A percentile compares a stretch with the other conserved stretches of the same genome.
Conservation (phyloP, 2,329 filamentous ascomycete species). For the Neonectria faginata region DNA sequence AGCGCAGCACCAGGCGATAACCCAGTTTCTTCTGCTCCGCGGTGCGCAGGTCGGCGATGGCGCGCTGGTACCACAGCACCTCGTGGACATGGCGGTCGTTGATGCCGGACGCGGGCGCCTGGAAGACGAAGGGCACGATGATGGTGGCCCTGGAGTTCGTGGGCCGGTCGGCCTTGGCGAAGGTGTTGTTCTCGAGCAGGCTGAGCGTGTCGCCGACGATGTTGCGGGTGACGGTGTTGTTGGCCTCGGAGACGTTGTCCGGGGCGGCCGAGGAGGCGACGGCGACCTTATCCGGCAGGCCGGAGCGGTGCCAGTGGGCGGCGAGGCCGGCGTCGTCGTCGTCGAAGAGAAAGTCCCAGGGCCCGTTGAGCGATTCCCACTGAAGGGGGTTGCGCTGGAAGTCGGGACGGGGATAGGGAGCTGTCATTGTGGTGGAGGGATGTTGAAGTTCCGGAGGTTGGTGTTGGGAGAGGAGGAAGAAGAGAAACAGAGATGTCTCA, state of each 20-base stretch:
- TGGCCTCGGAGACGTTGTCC: slow-evolving; percentile 52
- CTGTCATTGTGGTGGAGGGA: slow-evolving; percentile 34
- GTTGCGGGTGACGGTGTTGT: slow-evolving; percentile 53
- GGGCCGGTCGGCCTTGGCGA: slow-evolving; percentile 43
- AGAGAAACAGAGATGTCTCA: not conserved
- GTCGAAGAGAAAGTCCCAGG: slow-evolving; percentile 75
- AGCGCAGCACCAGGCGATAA: slow-evolving; percentile 62
- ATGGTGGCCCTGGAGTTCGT: slow-evolving; percentile 64
- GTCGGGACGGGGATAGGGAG: slow-evolving; percentile 71
- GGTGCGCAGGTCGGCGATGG: slow-evolving; percentile 62
- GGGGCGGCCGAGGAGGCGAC: slow-evolving; percentile 40
- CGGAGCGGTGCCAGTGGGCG: slow-evolving; percentile 64
- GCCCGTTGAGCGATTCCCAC: slow-evolving; percentile 72
- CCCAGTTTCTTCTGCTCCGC: slow-evolving; percentile 54
- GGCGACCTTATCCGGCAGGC: slow-evolving; percentile 59
- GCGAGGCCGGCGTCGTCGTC: slow-evolving; percentile 69
- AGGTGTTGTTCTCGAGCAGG: slow-evolving; percentile 60
- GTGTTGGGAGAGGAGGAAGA: not conserved
- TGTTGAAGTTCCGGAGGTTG: not conserved
- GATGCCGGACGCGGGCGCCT: slow-evolving; percentile 72
- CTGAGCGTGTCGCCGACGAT: slow-evolving; percentile 62
- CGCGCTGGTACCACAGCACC: slow-evolving; percentile 74
- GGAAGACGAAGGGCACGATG: slow-evolving; percentile 74
- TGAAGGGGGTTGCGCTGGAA: slow-evolving; percentile 66
- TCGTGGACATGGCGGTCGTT: slow-evolving; percentile 72